Evolutionary conservation across 2,329 filamentous ascomycete genomes (phyloP), one percentile per base, ranked within the genome.

Genomic region (Hymenoscyphus fraxineus): DNA sequence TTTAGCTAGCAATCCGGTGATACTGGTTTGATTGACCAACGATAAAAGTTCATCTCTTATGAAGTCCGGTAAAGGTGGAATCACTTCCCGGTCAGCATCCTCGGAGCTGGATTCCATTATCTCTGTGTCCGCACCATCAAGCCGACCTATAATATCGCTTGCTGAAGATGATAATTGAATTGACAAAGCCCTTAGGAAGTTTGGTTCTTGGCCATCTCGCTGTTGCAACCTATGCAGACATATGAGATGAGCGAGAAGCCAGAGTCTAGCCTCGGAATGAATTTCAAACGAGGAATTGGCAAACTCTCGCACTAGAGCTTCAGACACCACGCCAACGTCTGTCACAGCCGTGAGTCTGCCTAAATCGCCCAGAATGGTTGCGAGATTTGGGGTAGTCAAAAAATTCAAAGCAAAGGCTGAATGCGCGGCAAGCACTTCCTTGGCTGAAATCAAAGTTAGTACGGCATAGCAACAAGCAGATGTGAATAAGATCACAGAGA

Each of bases 1-100:
- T 58, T 71, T 74, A 12, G 66, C 66, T 27, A 76, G 64, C 57
- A 76, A 62, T 15, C 71, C 82, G 0, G 88, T 85, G 62, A 97
- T 90, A 47, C 89, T 91, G 55, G 88, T 83, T 74, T 91, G 86
- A 67, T 93, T 88, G 39, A 96, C 86, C 7, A 97, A 79, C 10
- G 88, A 90, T 16, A 84, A 77, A 1, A 97, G 79, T 70, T 92
- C 86, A 0, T 83, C 80, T 58, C 83, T 82, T 13, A 96, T 77
- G 72, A 92, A 90, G 0, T 80, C 71, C 67, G 83, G 77, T 16
- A 87, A 71, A 9, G 74, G 73, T 55, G 69, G 64, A 10, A 58
- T 56, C 19, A 44, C 15, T 19, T 27, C 38, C 32, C 62, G 63
- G 35, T 73, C 73, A n/a, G 67, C 72, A 16, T 70, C 68, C 15